Evolutionary conservation across 371 early-diverging fungal species (phyloP), one percentile per base, ranked within the genome.

Genomic region (Mortierella sp.): DNA sequence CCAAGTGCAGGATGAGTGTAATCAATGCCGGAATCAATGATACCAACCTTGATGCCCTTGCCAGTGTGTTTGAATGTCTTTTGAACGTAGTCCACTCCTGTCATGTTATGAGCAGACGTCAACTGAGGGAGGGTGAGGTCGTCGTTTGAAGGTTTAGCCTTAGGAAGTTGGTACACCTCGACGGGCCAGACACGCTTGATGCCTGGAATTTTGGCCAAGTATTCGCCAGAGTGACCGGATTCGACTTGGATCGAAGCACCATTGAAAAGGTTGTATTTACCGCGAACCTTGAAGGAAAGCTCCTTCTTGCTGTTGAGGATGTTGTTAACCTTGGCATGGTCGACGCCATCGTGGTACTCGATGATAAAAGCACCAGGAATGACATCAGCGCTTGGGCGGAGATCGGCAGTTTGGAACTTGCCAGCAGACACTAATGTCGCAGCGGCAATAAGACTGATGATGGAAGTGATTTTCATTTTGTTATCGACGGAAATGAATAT

Each of bases 1-100:
- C 92, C 93, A 60, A 94, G 82, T 8, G 93, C 92, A 50, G 93
- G 92, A 75, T 92, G 93, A 16, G 85, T 87, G 76, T 91, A 94
- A 77, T 92, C 91, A 24, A 92, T 85, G 21, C 90, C 90, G 21
- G 85, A 79, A 77, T 87, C 86, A 60, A 85, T 72, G 67, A 86
- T 63, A 52, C 90, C 93, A 67, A 95, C 92, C 70, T 88, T 91
- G 78, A 93, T 81, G 11, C 93, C 92, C 61, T 84, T 86, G n/a
- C 94, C 94, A 43, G 85, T 88, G 58, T 85, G 63, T 1, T 87
- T 86, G 40, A 86, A 73, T 24, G 85, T 76, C 16, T 81, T 40
- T 38, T 88, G 89, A 28, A 87, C 87, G 15, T 71, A 66, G 57
- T 85, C 84, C 5, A 93, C 91, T 28, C 93, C 94, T 13, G 93